Evolutionary conservation across 2,329 filamentous ascomycete genomes (phyloP).

Genomic region (Paraphaeosphaeria sporulosa): DNA sequence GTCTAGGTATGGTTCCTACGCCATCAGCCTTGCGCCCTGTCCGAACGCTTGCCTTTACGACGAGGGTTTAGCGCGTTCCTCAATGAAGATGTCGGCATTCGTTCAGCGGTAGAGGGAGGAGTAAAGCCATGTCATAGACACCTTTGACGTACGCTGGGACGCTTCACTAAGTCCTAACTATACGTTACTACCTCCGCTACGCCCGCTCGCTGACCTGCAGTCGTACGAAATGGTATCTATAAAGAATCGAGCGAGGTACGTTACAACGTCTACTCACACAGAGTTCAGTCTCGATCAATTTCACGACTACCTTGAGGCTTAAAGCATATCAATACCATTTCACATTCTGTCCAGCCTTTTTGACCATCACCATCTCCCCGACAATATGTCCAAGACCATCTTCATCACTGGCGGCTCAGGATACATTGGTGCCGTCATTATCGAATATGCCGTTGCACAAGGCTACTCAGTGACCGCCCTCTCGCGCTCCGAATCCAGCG

Average conservation of each 20-base stretch:
- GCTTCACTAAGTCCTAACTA: background rate
- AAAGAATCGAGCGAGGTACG: background rate
- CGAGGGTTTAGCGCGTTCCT: slow-evolving; percentile 6
- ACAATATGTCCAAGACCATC: slow-evolving; percentile 21
- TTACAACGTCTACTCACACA: background rate
- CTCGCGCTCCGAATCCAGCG: slow-evolving; percentile 48
- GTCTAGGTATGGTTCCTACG: background rate
- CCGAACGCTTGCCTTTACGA: background rate
- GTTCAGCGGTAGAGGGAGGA: background rate
- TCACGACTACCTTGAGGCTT: background rate
- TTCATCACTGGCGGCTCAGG: slow-evolving; percentile 35
- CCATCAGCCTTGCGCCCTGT: background rate
- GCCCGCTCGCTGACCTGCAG: background rate
- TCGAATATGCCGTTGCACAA: slow-evolving; percentile 44
- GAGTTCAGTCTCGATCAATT: background rate
- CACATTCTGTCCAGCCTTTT: background rate
- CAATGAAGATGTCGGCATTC: background rate
- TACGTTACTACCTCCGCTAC: slow-evolving; percentile 1
- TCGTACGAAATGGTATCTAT: background rate
- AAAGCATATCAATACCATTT: background rate
- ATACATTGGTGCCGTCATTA: slow-evolving; percentile 37
- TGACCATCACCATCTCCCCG: background rate
- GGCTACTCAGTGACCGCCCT: slow-evolving; percentile 54
- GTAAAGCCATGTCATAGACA: background rate
- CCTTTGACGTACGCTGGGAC: background rate